Percentiles rank a stretch among this genome's conserved stretches.
phyloP scores from a whole-genome alignment of 208 protist species.

The Trichomonas tenax region DNA sequence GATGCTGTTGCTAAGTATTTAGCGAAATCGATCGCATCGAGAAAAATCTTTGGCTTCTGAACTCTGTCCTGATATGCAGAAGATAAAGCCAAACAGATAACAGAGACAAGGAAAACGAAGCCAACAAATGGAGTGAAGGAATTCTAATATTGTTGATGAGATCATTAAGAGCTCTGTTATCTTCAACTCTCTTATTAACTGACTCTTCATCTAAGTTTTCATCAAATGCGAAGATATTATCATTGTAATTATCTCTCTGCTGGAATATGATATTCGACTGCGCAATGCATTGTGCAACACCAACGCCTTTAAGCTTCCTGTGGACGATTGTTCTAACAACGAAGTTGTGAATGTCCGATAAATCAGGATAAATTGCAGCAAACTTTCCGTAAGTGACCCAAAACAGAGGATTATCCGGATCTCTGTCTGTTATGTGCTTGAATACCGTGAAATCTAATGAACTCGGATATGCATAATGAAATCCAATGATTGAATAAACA shows the following conservation, averaged over 20 bases:
- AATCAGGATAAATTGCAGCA: background rate
- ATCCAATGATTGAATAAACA: background rate
- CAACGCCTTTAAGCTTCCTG: background rate
- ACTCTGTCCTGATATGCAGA: background rate
- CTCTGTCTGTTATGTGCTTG: background rate
- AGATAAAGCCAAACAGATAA: background rate
- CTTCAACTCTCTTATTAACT: background rate
- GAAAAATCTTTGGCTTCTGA: background rate
- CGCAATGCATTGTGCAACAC: background rate
- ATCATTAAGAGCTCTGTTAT: background rate
- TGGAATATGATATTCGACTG: background rate
- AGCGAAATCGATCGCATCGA: background rate
- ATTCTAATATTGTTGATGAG: background rate
- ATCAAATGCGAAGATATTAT: background rate
- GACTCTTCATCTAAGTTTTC: background rate
- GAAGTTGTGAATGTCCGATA: background rate
- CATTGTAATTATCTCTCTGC: background rate
- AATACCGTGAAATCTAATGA: background rate
- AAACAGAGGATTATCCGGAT: background rate
- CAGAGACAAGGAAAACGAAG: background rate
- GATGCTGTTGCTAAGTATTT: background rate
- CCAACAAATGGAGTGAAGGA: background rate
- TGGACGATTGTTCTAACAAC: background rate
- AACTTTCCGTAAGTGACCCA: background rate
- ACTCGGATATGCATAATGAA: background rate